Evolutionary conservation across 148 eudicot genomes (phyloP).

Genomic region (Hydrangea macrophylla): DNA sequence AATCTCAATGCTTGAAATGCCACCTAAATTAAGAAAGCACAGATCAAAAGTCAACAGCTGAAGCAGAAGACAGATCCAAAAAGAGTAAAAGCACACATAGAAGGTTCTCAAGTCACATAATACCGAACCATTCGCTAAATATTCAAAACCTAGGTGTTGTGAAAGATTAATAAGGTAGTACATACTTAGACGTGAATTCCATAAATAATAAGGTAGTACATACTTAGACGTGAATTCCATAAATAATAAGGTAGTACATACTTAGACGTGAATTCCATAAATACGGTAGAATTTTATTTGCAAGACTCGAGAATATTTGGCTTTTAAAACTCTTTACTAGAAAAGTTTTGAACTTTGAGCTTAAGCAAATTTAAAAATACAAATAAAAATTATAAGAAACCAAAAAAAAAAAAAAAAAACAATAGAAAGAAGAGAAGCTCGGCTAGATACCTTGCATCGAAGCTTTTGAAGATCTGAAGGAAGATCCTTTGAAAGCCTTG

Average conservation of each 20-base stretch:
- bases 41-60: slow-evolving; percentile 4
- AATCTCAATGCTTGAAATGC: slow-evolving; percentile 93
- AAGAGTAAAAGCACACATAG: neutral
- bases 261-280: neutral
- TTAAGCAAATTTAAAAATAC: neutral
- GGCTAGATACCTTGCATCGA: slow-evolving; percentile 77
- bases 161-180: too few species aligned
- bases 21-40: slow-evolving; percentile 42
- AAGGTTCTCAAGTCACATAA: neutral
- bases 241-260: too few species aligned
- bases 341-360: neutral
- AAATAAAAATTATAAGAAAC: neutral
- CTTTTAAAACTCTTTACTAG: neutral
- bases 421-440: neutral
- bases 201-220: too few species aligned
- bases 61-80: neutral
- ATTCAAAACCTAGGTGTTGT: too few species aligned
- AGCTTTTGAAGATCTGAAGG: slow-evolving; percentile 96
- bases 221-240: too few species aligned
- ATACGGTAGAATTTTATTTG: neutral
- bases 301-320: neutral
- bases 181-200: too few species aligned
- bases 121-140: too few species aligned
- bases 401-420: neutral
- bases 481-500: slow-evolving; percentile 89